phyloP scores from a whole-genome alignment of 345 rosid genomes.

The Eucalyptus pauciflora region DNA sequence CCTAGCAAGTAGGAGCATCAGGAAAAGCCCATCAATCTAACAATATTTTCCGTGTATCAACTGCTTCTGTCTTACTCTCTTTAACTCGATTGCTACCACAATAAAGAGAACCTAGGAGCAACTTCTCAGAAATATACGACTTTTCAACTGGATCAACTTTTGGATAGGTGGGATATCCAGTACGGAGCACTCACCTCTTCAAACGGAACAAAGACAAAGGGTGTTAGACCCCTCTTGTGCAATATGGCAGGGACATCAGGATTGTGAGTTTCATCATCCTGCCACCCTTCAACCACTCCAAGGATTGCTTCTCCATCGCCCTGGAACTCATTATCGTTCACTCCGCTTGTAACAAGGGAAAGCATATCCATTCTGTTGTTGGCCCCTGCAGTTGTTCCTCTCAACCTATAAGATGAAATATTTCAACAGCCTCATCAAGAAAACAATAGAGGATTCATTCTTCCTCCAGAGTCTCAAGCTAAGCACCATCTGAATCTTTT shows the following conservation, averaged over 20 bases:
- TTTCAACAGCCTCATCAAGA: background rate
- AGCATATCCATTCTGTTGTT: slow-evolving; percentile 87
- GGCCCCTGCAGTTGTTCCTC: slow-evolving; percentile 77
- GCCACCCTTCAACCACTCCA: slow-evolving; percentile 61
- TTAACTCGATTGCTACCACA: background rate
- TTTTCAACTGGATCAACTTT: background rate
- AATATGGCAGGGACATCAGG: slow-evolving; percentile 82
- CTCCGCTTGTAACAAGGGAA: slow-evolving; percentile 80
- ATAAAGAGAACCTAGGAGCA: background rate
- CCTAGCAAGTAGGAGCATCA: background rate
- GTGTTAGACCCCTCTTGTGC: slow-evolving; percentile 79
- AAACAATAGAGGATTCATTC: background rate
- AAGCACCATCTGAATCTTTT: background rate
- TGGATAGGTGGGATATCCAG: background rate
- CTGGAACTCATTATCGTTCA: slow-evolving; percentile 39
- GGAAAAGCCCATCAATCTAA: background rate
- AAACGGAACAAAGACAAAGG: slow-evolving; percentile 87
- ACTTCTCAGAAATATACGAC: background rate
- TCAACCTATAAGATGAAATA: slow-evolving; percentile 26
- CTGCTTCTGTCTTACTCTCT: background rate
- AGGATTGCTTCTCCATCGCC: slow-evolving; percentile 63
- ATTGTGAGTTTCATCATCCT: slow-evolving; percentile 76
- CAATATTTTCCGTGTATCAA: background rate
- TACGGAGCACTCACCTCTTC: slow-evolving; percentile 46
- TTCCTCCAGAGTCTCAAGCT: background rate